Base-by-base conservation (phyloP, 2,329 filamentous ascomycete genomes). In the Hypoxylon sp. region DNA sequence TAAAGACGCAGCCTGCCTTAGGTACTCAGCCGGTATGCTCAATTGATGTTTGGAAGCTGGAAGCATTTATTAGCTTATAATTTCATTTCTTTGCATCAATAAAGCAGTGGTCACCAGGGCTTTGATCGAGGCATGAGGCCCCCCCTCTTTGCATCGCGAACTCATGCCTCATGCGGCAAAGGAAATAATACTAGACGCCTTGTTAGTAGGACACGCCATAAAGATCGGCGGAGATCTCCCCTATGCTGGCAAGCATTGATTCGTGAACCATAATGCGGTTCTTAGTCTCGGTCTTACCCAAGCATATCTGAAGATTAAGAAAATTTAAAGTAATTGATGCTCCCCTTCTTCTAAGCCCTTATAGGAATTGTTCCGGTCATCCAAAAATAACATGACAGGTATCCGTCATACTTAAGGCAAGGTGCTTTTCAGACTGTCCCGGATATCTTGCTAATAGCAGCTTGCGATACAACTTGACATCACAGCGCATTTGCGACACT, bases 151-250 rank as follows among this genome's bases (percentile, higher is more conserved):
- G 10, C 51, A 57, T 64, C 69, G 69, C 66, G 69, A 64, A 69
- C 59, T 71, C 59, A 69, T 71, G 48, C 68, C 61, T 61, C 49
- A 69, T 66, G 56, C 53, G 61, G 68, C 57, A 62, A 63, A 49
- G 46, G 37, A 66, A 66, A 55, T 50, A 66, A 55, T 50, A 51
- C 33, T 59, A 58, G 49, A 61, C 35, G 65, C 59, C 46, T 64
- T 22, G 25, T 30, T 51, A 69, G 60, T 66, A 69, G 62, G 66
- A 71, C 66, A 71, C 69, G 63, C 69, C 65, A 61, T 70, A 50
- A 44, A 68, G 62, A 68, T 68, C 61, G 50, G 59, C 64, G 50
- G 58, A 65, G 60, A 66, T 64, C 66, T 61, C 58, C 49, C 61
- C 37, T 66, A 63, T 61, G 64, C 62, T 71, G 68, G 65, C 65